Conservation (phyloP, 1,139 yeast genomes). For the Pichia sp. region DNA sequence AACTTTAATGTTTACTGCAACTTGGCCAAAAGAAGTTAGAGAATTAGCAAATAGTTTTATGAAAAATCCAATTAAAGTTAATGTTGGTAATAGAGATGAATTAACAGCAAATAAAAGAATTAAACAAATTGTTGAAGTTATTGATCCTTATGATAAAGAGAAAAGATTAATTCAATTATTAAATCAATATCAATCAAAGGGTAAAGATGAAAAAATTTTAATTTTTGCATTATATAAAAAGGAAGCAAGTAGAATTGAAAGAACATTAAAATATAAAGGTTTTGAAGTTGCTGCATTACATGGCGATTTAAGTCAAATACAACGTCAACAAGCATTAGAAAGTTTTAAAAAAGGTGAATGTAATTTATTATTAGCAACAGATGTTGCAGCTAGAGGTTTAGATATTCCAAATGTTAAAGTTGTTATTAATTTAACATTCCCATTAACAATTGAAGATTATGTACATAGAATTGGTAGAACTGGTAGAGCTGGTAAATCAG, state of each 20-base stretch:
- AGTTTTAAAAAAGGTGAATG: slow-evolving; percentile 79
- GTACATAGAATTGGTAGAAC: slow-evolving; percentile 98
- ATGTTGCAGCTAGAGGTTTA: slow-evolving; percentile 97
- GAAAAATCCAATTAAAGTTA: slow-evolving; percentile 75
- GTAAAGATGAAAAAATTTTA: slow-evolving; percentile 70
- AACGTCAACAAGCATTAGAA: slow-evolving; percentile 81
- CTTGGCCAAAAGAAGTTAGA: slow-evolving; percentile 90
- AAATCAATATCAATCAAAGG: slow-evolving; percentile 61
- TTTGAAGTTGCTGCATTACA: slow-evolving; percentile 88
- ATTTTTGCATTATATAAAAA: slow-evolving; percentile 93
- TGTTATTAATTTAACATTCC: slow-evolving; percentile 94
- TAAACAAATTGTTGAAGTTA: slow-evolving; percentile 87
- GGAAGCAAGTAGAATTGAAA: slow-evolving; percentile 90
- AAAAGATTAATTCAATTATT: slow-evolving; percentile 64
- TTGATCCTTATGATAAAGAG: slow-evolving; percentile 80
- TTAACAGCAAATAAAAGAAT: slow-evolving; percentile 90
- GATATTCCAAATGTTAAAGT: slow-evolving; percentile 97
- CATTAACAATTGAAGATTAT: slow-evolving; percentile 94
- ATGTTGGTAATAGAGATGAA: slow-evolving; percentile 92
- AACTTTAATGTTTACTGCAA: slow-evolving; percentile 84
- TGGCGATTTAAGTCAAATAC: slow-evolving; percentile 90
- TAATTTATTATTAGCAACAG: slow-evolving; percentile 83
- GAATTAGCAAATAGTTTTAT: slow-evolving; percentile 85
- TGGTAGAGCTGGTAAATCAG: slow-evolving; percentile 96
- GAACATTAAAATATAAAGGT: slow-evolving; percentile 63